Conservation (phyloP, 352 stramenopile species). For the Pythium insidiosum region DNA sequence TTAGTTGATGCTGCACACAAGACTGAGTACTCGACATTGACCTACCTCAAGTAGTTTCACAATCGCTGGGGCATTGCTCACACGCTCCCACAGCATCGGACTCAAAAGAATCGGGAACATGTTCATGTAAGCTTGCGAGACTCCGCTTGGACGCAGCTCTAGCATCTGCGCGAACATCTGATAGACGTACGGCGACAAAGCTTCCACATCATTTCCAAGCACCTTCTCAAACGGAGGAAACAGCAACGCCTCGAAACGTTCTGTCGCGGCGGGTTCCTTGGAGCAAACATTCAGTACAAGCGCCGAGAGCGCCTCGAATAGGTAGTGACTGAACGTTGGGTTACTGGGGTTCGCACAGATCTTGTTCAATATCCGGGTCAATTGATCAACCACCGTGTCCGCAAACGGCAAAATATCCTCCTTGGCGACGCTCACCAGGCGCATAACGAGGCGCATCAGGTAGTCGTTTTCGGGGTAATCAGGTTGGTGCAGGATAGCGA, state of each 20-base stretch:
- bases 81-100: slow-evolving; percentile 92
- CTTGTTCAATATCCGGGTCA: slow-evolving; percentile 88
- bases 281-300: slow-evolving; percentile 92
- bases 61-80: slow-evolving; percentile 96
- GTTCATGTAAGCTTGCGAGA: slow-evolving; percentile 90
- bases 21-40: background rate
- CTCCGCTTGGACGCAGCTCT: slow-evolving; percentile 85
- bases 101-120: slow-evolving; percentile 94
- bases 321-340: slow-evolving; percentile 98
- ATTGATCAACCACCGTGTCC: slow-evolving; percentile 91
- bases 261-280: slow-evolving; percentile 58
- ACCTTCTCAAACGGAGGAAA: slow-evolving; percentile 98
- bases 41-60: slow-evolving; percentile 91
- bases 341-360: slow-evolving; percentile 98
- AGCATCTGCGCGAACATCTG: slow-evolving; percentile 98
- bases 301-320: slow-evolving; percentile 98
- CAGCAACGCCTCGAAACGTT: slow-evolving; percentile 92
- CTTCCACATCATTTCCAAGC: slow-evolving; percentile 94
- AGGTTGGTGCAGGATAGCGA: slow-evolving; percentile 91
- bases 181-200: slow-evolving; percentile 96
- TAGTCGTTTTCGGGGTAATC: slow-evolving; percentile 98
- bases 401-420: slow-evolving; percentile 91
- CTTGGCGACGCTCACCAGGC: slow-evolving; percentile 89
- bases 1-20: background rate
- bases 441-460: slow-evolving; percentile 98